phyloP scores from a whole-genome alignment of 129 eudicot genomes.

The Lonicera japonica region DNA sequence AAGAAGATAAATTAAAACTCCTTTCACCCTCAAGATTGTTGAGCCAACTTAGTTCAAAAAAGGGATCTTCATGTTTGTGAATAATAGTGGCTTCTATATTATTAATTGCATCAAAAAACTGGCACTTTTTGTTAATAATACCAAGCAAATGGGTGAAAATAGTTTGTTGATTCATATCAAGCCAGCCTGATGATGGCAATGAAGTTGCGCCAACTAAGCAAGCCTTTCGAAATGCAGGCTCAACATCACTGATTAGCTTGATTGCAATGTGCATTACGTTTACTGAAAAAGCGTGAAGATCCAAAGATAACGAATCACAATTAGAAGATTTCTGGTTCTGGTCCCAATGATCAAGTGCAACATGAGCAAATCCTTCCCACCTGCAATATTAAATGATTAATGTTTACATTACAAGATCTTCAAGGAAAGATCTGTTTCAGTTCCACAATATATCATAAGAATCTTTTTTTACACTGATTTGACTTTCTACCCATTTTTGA shows the following conservation, averaged over 20 bases:
- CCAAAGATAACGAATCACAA: conserved; percentile 18
- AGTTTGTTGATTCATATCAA: conserved; percentile 33
- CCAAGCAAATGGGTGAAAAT: conserved; percentile 35
- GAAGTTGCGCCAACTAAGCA: conserved; percentile 64
- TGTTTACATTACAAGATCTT: not conserved
- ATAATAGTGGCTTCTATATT: conserved; percentile 33
- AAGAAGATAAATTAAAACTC: conserved; percentile 6
- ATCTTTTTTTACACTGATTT: too few relatives aligned
- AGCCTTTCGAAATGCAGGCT: conserved; percentile 62
- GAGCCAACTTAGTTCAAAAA: conserved; percentile 49
- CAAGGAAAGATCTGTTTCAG: not conserved
- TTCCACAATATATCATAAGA: too few relatives aligned
- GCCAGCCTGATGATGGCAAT: conserved; percentile 28
- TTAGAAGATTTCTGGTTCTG: conserved; percentile 15
- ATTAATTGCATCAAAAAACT: conserved; percentile 28
- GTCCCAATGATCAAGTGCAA: conserved; percentile 61
- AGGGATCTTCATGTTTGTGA: conserved; percentile 42
- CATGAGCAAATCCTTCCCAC: conserved; percentile 89
- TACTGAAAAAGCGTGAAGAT: conserved; percentile 29
- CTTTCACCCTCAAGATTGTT: conserved; percentile 29
- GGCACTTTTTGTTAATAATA: conserved; percentile 19
- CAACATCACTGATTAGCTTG: conserved; percentile 40
- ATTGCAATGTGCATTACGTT: conserved; percentile 58
- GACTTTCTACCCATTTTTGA: not conserved
- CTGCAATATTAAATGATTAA: conserved; percentile 25